Evolutionary conservation across 2,329 filamentous ascomycete species (phyloP).

Genomic region (Thermoascus crustaceus): DNA sequence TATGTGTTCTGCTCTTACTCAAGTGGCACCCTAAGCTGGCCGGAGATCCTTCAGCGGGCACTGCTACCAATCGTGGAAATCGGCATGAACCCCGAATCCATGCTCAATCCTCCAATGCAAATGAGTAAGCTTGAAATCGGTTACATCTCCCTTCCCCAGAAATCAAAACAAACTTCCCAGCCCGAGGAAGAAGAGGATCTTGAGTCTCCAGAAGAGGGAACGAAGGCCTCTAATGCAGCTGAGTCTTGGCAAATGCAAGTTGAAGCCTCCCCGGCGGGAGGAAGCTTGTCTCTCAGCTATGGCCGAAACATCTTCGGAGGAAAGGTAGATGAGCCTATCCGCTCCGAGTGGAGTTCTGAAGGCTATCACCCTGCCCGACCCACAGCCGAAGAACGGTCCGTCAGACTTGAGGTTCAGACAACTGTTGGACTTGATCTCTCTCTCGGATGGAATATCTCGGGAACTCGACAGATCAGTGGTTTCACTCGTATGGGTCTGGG

Average conservation of each 20-base stretch:
- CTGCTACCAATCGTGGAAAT: slow-evolving; percentile 17
- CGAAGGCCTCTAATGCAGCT: slow-evolving; percentile 13
- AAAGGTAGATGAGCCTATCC: slow-evolving; percentile 22
- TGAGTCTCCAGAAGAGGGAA: slow-evolving; percentile 10
- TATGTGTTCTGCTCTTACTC: slow-evolving; percentile 27
- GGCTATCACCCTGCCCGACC: slow-evolving; percentile 27
- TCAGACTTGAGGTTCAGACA: slow-evolving; percentile 27
- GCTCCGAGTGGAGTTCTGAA: slow-evolving; percentile 35
- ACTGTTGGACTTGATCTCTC: slow-evolving; percentile 20
- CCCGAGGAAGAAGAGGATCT: slow-evolving; percentile 17
- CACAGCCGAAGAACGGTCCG: slow-evolving; percentile 21
- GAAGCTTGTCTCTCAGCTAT: slow-evolving; percentile 26
- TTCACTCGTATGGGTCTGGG: slow-evolving; percentile 33
- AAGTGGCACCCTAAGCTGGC: slow-evolving; percentile 31
- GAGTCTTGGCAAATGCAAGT: slow-evolving; percentile 28
- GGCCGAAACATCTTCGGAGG: slow-evolving; percentile 31
- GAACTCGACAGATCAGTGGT: slow-evolving; percentile 28
- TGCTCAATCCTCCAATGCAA: slow-evolving; percentile 13
- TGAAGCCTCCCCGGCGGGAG: slow-evolving; percentile 20
- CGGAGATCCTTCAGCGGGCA: slow-evolving; percentile 16
- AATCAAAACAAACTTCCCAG: slow-evolving; percentile 12
- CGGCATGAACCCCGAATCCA: slow-evolving; percentile 15
- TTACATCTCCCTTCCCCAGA: slow-evolving; percentile 21
- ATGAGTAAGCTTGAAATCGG: slow-evolving; percentile 28
- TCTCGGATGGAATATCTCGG: slow-evolving; percentile 28